Percentiles rank a stretch among this genome's conserved stretches.
phyloP scores from a whole-genome alignment of 176 grass and related monocot species.

The Oryza glumipatula region DNA sequence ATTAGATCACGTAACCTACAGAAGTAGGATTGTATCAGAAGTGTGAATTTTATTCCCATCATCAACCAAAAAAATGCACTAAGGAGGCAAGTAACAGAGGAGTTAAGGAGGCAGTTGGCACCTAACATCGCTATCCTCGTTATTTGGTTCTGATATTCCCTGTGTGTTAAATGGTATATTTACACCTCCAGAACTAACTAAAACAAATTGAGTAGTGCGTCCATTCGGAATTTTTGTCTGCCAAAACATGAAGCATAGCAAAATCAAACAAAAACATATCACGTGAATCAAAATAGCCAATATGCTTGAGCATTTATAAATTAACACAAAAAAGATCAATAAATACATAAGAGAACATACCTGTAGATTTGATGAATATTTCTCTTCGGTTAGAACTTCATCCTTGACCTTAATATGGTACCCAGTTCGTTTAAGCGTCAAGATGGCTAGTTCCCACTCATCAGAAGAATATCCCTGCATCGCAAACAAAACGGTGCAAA shows the following conservation, averaged over 20 bases:
- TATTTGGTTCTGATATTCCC: conserved; percentile 47
- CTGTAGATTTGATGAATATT: conserved; percentile 69
- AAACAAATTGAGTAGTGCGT: conserved; percentile 77
- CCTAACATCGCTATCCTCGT: conserved; percentile 64
- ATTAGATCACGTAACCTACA: conserved; percentile 87
- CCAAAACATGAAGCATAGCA: conserved; percentile 15
- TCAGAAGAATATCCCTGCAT: conserved; percentile 61
- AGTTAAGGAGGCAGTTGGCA: conserved; percentile 26
- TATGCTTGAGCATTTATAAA: conserved; percentile 15
- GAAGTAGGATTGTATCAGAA: conserved; percentile 31
- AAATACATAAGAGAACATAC: conserved; percentile 43
- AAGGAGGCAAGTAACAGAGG: background rate
- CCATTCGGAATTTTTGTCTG: conserved; percentile 93
- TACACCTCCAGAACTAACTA: conserved; percentile 58
- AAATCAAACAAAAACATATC: conserved; percentile 37
- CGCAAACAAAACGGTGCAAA: conserved; percentile 6
- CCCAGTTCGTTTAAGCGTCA: conserved; percentile 54
- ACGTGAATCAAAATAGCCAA: background rate
- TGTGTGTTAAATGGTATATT: conserved; percentile 76
- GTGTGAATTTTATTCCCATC: conserved; percentile 16
- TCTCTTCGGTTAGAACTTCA: conserved; percentile 65
- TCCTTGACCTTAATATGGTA: conserved; percentile 65
- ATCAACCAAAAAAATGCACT: conserved; percentile 10
- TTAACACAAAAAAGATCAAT: background rate
- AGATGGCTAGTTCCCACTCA: conserved; percentile 52